Percentiles rank a stretch among this genome's conserved stretches.
Evolutionary conservation across 495 filamentous ascomycete genomes (phyloP).

Genomic region (Podospora tetraspora): DNA sequence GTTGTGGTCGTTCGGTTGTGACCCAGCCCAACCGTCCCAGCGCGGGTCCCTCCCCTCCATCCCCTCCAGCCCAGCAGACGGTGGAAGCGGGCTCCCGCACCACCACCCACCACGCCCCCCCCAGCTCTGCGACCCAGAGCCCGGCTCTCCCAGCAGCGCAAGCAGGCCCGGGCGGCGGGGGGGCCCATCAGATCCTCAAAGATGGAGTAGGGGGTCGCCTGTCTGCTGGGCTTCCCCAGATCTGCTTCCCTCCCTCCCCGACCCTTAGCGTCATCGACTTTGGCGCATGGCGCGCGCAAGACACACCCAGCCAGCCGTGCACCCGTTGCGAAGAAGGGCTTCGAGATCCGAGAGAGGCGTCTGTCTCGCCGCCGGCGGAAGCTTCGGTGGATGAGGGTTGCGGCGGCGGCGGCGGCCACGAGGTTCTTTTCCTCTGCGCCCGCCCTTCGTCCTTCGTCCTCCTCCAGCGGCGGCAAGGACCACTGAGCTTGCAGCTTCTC

Average conservation of each 20-base stretch:
- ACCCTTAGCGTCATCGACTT: slow-evolving; percentile 10
- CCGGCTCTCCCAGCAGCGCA: background rate
- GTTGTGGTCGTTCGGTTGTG: background rate
- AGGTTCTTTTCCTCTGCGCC: background rate
- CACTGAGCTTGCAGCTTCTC: background rate
- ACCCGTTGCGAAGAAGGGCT: background rate
- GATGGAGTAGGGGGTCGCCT: slow-evolving; percentile 3
- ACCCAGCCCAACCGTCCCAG: background rate
- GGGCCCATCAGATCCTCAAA: background rate
- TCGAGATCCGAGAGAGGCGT: slow-evolving; percentile 2
- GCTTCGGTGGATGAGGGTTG: background rate
- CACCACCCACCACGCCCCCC: background rate
- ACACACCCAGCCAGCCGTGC: background rate
- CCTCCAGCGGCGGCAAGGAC: background rate
- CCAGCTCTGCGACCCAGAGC: background rate
- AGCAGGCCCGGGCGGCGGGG: background rate
- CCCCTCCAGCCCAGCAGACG: background rate
- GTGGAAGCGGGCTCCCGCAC: background rate
- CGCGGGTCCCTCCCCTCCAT: background rate
- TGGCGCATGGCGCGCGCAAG: slow-evolving; percentile 5
- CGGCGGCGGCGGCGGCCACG: background rate
- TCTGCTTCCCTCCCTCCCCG: slow-evolving; percentile 11
- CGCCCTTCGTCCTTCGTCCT: background rate
- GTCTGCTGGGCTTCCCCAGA: slow-evolving; percentile 16
- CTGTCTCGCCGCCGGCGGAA: background rate